Percentiles rank a stretch among this genome's conserved stretches.
Conservation (phyloP, 345 rosid genomes). For the Pistacia atlantica region DNA sequence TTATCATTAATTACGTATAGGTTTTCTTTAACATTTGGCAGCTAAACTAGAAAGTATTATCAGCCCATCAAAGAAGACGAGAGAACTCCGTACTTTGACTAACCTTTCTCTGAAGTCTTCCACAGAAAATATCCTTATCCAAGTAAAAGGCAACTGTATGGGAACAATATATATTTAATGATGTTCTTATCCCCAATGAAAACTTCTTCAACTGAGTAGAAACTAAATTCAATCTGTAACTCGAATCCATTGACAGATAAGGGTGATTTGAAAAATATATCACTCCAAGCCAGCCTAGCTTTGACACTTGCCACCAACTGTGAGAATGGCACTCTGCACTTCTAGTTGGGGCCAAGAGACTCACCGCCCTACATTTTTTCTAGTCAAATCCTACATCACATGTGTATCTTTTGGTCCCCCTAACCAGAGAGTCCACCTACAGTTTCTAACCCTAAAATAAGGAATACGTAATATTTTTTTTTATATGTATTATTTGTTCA, state of each 20-base stretch:
- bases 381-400: constrained; percentile 1
- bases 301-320: background rate
- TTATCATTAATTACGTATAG: too few relatives aligned
- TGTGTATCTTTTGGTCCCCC: background rate
- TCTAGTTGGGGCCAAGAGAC: background rate
- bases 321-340: too few relatives aligned
- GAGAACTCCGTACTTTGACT: background rate
- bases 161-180: background rate
- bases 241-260: background rate
- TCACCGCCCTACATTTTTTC: background rate
- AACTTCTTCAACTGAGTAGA: background rate
- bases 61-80: background rate
- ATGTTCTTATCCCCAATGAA: background rate
- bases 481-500: background rate
- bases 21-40: too few relatives aligned
- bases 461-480: too few relatives aligned
- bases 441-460: background rate
- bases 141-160: background rate
- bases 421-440: background rate
- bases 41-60: too few relatives aligned
- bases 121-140: background rate
- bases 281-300: background rate
- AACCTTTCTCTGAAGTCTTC: background rate
- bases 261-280: background rate
- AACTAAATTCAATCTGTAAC: background rate